Percentiles rank a stretch among this genome's conserved stretches.
Evolutionary conservation across 2,329 filamentous ascomycete species (phyloP).

Genomic region (Simplicillium aogashimaense): DNA sequence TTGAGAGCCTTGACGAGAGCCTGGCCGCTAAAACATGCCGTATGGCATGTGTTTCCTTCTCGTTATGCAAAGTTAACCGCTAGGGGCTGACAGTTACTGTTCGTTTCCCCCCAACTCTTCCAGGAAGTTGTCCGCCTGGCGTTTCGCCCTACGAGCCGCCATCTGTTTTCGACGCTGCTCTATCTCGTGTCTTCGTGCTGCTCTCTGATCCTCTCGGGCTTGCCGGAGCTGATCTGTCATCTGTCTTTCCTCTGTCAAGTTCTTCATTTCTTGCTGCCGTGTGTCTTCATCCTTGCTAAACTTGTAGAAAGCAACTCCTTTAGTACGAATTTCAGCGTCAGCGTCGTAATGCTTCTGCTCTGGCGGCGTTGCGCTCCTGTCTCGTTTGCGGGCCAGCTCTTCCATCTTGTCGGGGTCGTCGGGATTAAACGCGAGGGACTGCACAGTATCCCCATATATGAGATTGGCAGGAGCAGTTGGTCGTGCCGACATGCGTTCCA

Average conservation of each 20-base stretch:
- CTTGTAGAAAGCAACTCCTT: constrained; percentile 85
- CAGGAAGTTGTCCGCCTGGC: constrained; percentile 64
- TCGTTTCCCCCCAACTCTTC: constrained; percentile 34
- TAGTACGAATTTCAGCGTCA: constrained; percentile 69
- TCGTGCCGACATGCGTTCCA: constrained; percentile 59
- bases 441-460: constrained; percentile 79
- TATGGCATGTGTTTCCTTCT: too few relatives aligned
- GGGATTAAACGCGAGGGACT: constrained; percentile 72
- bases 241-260: constrained; percentile 54
- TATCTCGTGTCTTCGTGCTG: constrained; percentile 50
- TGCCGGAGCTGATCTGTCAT: constrained; percentile 57
- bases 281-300: constrained; percentile 69
- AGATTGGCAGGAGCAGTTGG: constrained; percentile 58
- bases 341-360: constrained; percentile 79
- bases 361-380: constrained; percentile 72
- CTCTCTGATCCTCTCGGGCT: constrained; percentile 45
- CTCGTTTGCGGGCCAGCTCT: constrained; percentile 64
- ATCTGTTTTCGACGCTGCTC: constrained; percentile 55
- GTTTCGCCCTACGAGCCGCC: constrained; percentile 50
- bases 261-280: constrained; percentile 62
- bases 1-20: too few relatives aligned
- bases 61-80: too few relatives aligned
- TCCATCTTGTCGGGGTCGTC: constrained; percentile 67
- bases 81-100: not conserved
- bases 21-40: too few relatives aligned